These are phyloP conservation scores for Tetracentron sinense DNA, from an alignment of 164 flowering plant species.

Conservation along the genomic window DNA sequence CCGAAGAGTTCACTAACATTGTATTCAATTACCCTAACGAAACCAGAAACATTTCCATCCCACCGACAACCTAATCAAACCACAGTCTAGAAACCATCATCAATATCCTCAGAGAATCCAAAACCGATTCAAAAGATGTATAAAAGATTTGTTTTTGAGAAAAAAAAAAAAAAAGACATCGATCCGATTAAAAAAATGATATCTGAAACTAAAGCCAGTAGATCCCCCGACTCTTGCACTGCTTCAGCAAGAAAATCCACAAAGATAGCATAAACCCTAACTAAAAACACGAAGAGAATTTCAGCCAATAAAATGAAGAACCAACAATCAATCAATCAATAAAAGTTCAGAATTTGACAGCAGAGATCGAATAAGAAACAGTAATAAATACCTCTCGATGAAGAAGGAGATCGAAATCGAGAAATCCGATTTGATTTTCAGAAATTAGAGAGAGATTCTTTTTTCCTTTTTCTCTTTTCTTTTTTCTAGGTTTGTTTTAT, in stretches of 20 bases:
- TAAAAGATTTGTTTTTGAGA: too few relatives aligned
- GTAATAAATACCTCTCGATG: slow-evolving; percentile 5
- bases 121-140: not conserved
- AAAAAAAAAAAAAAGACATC: not conserved
- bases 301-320: not conserved
- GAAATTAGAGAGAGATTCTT: not conserved
- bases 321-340: not conserved
- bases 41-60: not conserved
- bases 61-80: not conserved
- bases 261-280: not conserved
- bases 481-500: too few relatives aligned
- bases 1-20: too few relatives aligned
- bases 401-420: not conserved
- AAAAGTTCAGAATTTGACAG: not conserved
- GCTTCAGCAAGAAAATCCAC: not conserved
- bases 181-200: not conserved
- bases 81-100: not conserved
- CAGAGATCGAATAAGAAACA: slow-evolving; percentile 1
- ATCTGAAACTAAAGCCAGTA: not conserved
- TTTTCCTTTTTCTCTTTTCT: not conserved
- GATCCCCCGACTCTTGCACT: not conserved
- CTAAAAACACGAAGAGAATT: not conserved
- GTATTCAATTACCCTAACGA: slow-evolving; percentile 6
- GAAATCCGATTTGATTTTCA: not conserved
- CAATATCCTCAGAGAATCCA: not conserved